Evolutionary conservation across 1,284 basidiomycete genomes (phyloP).

Genomic region (Grifola frondosa): DNA sequence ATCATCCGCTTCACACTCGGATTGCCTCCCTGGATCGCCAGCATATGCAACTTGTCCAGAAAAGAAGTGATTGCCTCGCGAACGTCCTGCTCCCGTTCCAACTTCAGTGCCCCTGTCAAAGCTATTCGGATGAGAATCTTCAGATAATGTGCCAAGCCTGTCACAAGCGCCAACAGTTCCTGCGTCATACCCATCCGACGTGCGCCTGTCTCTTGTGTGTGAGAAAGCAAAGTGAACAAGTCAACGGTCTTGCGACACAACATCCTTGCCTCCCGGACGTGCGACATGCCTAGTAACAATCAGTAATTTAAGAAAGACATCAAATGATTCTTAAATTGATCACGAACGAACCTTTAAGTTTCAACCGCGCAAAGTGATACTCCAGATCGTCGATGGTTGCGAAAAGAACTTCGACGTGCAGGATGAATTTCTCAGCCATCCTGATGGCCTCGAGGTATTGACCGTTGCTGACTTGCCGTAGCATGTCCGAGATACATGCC

Average conservation of each 20-base stretch:
- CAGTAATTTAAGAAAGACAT: too few relatives aligned
- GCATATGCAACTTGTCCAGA: slow-evolving; percentile 88
- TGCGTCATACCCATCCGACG: slow-evolving; percentile 95
- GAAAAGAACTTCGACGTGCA: slow-evolving; percentile 98
- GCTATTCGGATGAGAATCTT: slow-evolving; percentile 99
- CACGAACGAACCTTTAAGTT: slow-evolving; percentile 74
- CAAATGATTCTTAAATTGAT: slow-evolving; percentile 1
- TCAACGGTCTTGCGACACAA: slow-evolving; percentile 99
- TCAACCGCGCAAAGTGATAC: slow-evolving; percentile 80
- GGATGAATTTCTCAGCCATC: slow-evolving; percentile 98
- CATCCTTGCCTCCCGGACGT: slow-evolving; percentile 97
- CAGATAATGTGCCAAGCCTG: slow-evolving; percentile 96
- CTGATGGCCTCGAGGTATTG: slow-evolving; percentile 95
- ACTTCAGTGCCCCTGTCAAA: slow-evolving; percentile 91
- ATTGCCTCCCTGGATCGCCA: slow-evolving; percentile 87
- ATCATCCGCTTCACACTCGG: slow-evolving; percentile 72
- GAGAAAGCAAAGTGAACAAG: slow-evolving; percentile 95
- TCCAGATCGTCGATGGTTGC: slow-evolving; percentile 97
- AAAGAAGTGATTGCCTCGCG: slow-evolving; percentile 86
- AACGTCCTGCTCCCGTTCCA: slow-evolving; percentile 88
- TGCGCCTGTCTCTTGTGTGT: slow-evolving; percentile 90
- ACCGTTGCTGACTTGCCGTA: slow-evolving; percentile 94
- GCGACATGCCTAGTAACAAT: slow-evolving; percentile 99
- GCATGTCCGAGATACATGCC: slow-evolving; percentile 99
- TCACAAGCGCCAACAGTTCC: slow-evolving; percentile 96